A percentile compares a stretch with the other conserved stretches of the same genome.
Conservation (phyloP, 2,329 filamentous ascomycete species). For the Gaeumannomyces sp. region DNA sequence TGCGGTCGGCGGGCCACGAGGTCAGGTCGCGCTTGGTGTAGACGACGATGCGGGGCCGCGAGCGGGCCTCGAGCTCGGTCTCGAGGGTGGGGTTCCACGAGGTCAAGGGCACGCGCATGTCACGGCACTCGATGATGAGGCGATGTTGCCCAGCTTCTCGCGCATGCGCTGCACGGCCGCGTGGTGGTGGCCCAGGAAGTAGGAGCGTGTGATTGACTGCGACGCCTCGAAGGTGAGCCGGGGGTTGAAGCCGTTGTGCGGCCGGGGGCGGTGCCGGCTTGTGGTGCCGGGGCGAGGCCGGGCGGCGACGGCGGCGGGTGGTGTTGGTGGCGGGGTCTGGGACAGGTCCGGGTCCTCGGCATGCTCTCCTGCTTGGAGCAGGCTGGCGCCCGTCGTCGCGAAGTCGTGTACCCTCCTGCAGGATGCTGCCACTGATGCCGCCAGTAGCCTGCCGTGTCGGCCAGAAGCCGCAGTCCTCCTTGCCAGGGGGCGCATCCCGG, state of each 20-base stretch:
- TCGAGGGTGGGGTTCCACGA: slow-evolving; percentile 90
- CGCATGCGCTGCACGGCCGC: slow-evolving; percentile 79
- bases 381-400: too few relatives aligned
- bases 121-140: slow-evolving; percentile 88
- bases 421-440: neutral
- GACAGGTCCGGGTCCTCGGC: neutral
- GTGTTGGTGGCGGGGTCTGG: neutral
- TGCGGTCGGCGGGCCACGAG: slow-evolving; percentile 12
- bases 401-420: neutral
- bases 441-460: neutral
- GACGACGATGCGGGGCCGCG: slow-evolving; percentile 70
- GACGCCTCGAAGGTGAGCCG: slow-evolving; percentile 68
- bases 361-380: too few relatives aligned
- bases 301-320: neutral
- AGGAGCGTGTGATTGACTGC: slow-evolving; percentile 72
- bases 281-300: slow-evolving; percentile 10
- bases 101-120: slow-evolving; percentile 83
- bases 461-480: neutral
- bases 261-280: slow-evolving; percentile 15
- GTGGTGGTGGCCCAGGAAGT: slow-evolving; percentile 90
- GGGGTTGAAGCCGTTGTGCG: slow-evolving; percentile 55
- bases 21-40: slow-evolving; percentile 83
- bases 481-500: neutral
- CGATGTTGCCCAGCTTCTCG: slow-evolving; percentile 69
- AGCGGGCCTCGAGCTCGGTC: slow-evolving; percentile 64